Percentiles rank a stretch among this genome's conserved stretches.
Conservation (phyloP, 441 rosid genomes). For the Capsella rubella region DNA sequence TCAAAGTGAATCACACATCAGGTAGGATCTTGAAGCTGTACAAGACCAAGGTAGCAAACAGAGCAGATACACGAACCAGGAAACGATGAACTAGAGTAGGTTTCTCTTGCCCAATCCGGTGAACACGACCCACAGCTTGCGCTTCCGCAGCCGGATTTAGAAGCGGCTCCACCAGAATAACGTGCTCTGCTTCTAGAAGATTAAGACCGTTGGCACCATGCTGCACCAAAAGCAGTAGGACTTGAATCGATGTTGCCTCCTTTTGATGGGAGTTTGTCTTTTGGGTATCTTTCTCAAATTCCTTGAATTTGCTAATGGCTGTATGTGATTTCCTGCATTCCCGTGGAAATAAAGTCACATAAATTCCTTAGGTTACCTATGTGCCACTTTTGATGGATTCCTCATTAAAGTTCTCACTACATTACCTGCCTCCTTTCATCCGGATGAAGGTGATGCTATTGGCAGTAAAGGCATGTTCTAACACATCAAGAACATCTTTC, state of each 20-base stretch:
- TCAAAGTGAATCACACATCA: slow-evolving; percentile 22
- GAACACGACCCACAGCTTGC: slow-evolving; percentile 95
- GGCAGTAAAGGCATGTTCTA: slow-evolving; percentile 84
- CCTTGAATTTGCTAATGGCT: slow-evolving; percentile 67
- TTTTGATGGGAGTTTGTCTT: slow-evolving; percentile 38
- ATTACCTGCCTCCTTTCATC: slow-evolving; percentile 98
- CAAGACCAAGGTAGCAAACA: slow-evolving; percentile 8
- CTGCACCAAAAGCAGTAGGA: slow-evolving; percentile 80
- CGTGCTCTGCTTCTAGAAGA: slow-evolving; percentile 96
- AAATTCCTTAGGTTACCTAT: slow-evolving; percentile 4
- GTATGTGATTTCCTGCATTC: slow-evolving; percentile 80
- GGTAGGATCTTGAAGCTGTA: slow-evolving; percentile 8
- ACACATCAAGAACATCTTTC: slow-evolving; percentile 98
- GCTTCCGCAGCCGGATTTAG: slow-evolving; percentile 98
- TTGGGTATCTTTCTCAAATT: slow-evolving; percentile 40
- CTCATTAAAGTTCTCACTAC: slow-evolving; percentile 20
- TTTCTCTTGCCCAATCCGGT: slow-evolving; percentile 88
- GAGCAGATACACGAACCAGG: slow-evolving; percentile 56
- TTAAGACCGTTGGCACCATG: slow-evolving; percentile 99
- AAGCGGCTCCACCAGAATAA: slow-evolving; percentile 92
- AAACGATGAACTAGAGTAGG: slow-evolving; percentile 90
- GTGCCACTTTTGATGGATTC: neutral
- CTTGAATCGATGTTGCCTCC: slow-evolving; percentile 66
- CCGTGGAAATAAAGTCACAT: slow-evolving; percentile 31
- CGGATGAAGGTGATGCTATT: slow-evolving; percentile 73